phyloP scores from a whole-genome alignment of 306 rosid species.

The Lathyrus sativus region DNA sequence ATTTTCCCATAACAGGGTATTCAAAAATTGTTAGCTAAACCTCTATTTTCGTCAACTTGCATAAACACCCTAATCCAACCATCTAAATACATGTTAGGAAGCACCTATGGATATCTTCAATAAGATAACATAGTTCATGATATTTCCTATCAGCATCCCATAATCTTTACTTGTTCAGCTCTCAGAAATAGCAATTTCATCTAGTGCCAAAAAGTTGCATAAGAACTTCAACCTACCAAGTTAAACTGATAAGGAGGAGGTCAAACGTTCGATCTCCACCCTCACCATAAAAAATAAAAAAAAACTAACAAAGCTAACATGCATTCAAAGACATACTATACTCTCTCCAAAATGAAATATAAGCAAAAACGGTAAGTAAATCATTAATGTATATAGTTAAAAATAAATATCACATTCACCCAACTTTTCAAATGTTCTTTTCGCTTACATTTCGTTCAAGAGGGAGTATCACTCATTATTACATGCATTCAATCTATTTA shows the following conservation, averaged over 20 bases:
- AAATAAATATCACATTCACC: too few relatives aligned
- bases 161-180: background rate
- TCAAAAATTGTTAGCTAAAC: conserved; percentile 5
- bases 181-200: background rate
- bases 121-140: conserved; percentile 18
- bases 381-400: too few relatives aligned
- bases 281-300: too few relatives aligned
- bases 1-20: background rate
- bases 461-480: too few relatives aligned
- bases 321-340: background rate
- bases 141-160: background rate
- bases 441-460: too few relatives aligned
- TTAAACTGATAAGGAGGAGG: background rate
- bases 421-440: too few relatives aligned
- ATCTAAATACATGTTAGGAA: conserved; percentile 7
- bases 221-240: conserved; percentile 5
- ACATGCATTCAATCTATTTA: background rate
- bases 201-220: background rate
- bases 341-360: too few relatives aligned
- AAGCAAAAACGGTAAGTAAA: too few relatives aligned
- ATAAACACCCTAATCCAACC: conserved; percentile 2
- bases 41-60: background rate
- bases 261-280: too few relatives aligned
- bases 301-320: too few relatives aligned
- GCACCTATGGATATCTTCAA: conserved; percentile 9